A percentile compares a stretch with the other conserved stretches of the same genome.
Conservation (phyloP, 2,329 filamentous ascomycete genomes). For the Helotiales sp. region DNA sequence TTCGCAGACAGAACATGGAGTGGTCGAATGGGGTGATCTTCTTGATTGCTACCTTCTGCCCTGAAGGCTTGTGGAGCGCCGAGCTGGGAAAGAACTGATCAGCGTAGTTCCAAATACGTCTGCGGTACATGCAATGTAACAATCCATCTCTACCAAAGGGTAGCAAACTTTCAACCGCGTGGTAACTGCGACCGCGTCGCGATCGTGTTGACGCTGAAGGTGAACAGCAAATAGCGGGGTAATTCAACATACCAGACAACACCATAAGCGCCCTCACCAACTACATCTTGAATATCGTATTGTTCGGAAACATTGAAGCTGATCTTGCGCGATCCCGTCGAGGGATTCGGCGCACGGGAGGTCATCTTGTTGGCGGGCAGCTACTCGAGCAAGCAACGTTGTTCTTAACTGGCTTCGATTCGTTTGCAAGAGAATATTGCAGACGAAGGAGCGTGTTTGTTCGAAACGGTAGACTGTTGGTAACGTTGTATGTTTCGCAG, state of each 20-base stretch:
- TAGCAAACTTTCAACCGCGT: not conserved
- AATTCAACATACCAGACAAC: constrained; percentile 82
- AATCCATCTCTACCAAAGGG: not conserved
- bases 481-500: not conserved
- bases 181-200: not conserved
- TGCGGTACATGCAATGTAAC: not conserved
- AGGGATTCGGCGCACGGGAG: constrained; percentile 54
- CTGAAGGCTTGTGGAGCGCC: constrained; percentile 95
- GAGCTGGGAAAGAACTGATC: constrained; percentile 62
- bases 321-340: constrained; percentile 82
- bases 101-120: not conserved
- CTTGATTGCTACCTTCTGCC: constrained; percentile 99
- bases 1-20: constrained; percentile 97
- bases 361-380: constrained; percentile 28
- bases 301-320: constrained; percentile 99
- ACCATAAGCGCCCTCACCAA: constrained; percentile 97
- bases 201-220: not conserved
- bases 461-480: not conserved
- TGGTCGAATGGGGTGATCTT: constrained; percentile 99
- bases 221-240: constrained; percentile 12
- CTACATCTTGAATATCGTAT: constrained; percentile 99
- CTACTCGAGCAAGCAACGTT: constrained; percentile 1
- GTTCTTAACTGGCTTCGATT: constrained; percentile 1
- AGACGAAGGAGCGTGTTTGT: constrained; percentile 5
- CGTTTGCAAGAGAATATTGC: constrained; percentile 10